Evolutionary conservation across 75 land plant genomes (phyloP).

Genomic region (Pseudotsuga menziesii): DNA sequence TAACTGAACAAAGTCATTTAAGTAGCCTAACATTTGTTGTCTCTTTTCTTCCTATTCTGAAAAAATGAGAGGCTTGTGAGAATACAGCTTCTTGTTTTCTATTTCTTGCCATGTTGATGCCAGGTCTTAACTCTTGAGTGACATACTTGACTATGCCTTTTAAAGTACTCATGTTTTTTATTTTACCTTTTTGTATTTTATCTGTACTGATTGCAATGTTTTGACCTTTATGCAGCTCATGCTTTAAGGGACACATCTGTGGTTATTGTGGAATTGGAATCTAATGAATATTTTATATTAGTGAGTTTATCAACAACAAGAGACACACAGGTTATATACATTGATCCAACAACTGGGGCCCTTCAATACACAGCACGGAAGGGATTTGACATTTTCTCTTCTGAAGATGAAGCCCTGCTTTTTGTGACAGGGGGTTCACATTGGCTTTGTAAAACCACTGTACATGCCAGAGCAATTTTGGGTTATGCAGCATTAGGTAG

Average conservation of each 20-base stretch:
- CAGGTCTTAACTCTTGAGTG: neutral
- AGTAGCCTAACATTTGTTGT: neutral
- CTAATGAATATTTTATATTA: slow-evolving; percentile 72
- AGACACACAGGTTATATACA: slow-evolving; percentile 83
- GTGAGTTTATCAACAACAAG: slow-evolving; percentile 68
- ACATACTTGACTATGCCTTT: neutral
- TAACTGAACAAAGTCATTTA: neutral
- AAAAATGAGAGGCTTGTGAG: neutral
- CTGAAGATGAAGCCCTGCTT: slow-evolving; percentile 72
- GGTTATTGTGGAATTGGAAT: slow-evolving; percentile 66
- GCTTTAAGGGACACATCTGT: slow-evolving; percentile 63
- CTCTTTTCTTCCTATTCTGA: neutral
- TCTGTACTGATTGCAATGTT: neutral
- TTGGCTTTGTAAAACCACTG: slow-evolving; percentile 52
- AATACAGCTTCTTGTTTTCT: neutral
- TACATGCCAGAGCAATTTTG: slow-evolving; percentile 67
- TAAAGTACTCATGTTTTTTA: neutral
- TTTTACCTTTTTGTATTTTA: neutral
- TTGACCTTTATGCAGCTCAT: slow-evolving; percentile 24
- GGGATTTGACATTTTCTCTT: slow-evolving; percentile 61
- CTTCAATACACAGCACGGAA: slow-evolving; percentile 44
- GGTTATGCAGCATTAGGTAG: slow-evolving; percentile 92
- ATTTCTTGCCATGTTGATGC: neutral
- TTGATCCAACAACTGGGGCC: slow-evolving; percentile 96
- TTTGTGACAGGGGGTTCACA: slow-evolving; percentile 63